A percentile compares a stretch with the other conserved stretches of the same genome.
Evolutionary conservation across 805 yeast species (phyloP).

Genomic region (Kazachstania kunashirensis): DNA sequence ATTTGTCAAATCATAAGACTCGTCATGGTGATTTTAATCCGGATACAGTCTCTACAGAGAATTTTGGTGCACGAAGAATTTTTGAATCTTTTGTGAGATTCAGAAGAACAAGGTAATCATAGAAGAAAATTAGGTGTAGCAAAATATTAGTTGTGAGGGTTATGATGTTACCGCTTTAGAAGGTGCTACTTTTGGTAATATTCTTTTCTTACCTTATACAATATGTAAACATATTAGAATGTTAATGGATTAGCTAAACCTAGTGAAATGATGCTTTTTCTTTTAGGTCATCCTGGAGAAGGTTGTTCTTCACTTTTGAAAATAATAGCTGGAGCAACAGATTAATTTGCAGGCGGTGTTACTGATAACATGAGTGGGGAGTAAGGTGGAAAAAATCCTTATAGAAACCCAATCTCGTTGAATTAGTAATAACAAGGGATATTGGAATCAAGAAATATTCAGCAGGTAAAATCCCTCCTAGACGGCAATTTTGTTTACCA

Average conservation of each 20-base stretch:
- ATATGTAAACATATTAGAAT: slow-evolving; percentile 24
- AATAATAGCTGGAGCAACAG: background rate
- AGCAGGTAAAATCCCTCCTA: too few species aligned
- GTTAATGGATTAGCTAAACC: slow-evolving; percentile 41
- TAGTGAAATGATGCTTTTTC: slow-evolving; percentile 53
- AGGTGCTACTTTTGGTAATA: slow-evolving; percentile 32
- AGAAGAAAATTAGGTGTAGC: slow-evolving; percentile 38
- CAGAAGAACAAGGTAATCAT: slow-evolving; percentile 39
- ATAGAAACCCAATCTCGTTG: too few species aligned
- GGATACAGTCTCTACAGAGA: slow-evolving; percentile 3
- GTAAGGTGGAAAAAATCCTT: too few species aligned
- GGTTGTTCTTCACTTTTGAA: slow-evolving; percentile 28
- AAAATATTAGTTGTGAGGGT: slow-evolving; percentile 32
- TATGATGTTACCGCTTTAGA: slow-evolving; percentile 33
- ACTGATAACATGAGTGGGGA: too few species aligned
- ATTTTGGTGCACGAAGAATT: slow-evolving; percentile 20
- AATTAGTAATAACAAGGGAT: too few species aligned
- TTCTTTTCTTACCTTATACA: slow-evolving; percentile 27
- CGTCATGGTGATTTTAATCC: slow-evolving; percentile 13
- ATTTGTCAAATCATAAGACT: slow-evolving; percentile 18
- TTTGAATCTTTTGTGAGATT: slow-evolving; percentile 27
- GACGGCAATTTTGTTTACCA: too few species aligned
- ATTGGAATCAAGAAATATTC: too few species aligned
- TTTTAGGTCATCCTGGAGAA: slow-evolving; percentile 23
- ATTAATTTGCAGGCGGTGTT: background rate